These are phyloP conservation scores for Apophysomyces sp. DNA, from an alignment of 371 early-diverging fungal species.

Conservation along the genomic window DNA sequence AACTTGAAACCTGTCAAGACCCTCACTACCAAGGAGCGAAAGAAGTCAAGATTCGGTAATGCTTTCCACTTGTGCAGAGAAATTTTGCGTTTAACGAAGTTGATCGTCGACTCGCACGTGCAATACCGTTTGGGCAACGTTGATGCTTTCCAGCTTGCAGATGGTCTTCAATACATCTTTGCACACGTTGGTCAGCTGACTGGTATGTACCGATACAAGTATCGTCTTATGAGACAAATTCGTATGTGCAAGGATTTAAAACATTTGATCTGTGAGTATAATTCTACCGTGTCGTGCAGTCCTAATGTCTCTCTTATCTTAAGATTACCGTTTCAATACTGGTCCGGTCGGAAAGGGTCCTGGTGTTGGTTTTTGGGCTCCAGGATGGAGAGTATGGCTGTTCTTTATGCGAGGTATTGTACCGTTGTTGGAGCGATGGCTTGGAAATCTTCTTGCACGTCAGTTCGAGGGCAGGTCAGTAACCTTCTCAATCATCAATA, in stretches of 20 bases:
- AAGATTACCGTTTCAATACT: slow-evolving; percentile 92
- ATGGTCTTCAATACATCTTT: slow-evolving; percentile 98
- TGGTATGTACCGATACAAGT: slow-evolving; percentile 99
- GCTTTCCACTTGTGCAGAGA: slow-evolving; percentile 97
- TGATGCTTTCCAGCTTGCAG: slow-evolving; percentile 96
- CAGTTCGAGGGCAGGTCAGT: slow-evolving; percentile 88
- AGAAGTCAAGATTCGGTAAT: slow-evolving; percentile 98
- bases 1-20: slow-evolving; percentile 98
- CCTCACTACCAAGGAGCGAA: slow-evolving; percentile 99
- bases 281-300: not conserved
- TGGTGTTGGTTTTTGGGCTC: slow-evolving; percentile 99
- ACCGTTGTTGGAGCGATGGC: slow-evolving; percentile 96
- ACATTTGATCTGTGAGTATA: slow-evolving; percentile 78
- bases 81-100: slow-evolving; percentile 96
- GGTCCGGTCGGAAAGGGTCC: slow-evolving; percentile 98
- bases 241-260: slow-evolving; percentile 96
- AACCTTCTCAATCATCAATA: too few species aligned
- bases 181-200: slow-evolving; percentile 99
- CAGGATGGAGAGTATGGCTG: slow-evolving; percentile 99
- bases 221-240: slow-evolving; percentile 97
- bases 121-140: slow-evolving; percentile 97
- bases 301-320: not conserved
- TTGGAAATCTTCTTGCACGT: slow-evolving; percentile 96
- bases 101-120: slow-evolving; percentile 96
- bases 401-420: slow-evolving; percentile 99